These are phyloP conservation scores for Penicillium sp. DNA, from an alignment of 2,329 filamentous ascomycete genomes.

Conservation along the genomic window DNA sequence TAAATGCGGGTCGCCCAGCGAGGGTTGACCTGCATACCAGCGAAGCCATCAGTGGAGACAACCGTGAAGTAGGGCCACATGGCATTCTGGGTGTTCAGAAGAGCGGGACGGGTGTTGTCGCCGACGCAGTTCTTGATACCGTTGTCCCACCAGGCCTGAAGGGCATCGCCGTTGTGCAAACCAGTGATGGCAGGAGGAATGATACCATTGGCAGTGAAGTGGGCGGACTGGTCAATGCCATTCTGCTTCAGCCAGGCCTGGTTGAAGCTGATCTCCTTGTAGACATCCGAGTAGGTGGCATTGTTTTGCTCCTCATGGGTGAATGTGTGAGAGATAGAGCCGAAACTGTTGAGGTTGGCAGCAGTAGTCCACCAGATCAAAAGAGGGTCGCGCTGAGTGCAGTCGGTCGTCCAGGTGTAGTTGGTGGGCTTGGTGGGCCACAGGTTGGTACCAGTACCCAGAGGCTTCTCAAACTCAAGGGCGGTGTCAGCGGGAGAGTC, in stretches of 20 bases:
- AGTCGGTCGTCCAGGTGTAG: conserved; percentile 59
- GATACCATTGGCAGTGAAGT: conserved; percentile 61
- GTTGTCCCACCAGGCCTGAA: conserved; percentile 64
- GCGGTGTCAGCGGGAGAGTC: conserved; percentile 53
- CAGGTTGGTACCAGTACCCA: conserved; percentile 57
- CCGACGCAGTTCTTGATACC: conserved; percentile 67
- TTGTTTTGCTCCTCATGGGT: conserved; percentile 66
- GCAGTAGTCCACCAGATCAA: conserved; percentile 61
- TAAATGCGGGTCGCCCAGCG: conserved; percentile 68
- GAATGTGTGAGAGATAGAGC: conserved; percentile 68
- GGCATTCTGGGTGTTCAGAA: conserved; percentile 59
- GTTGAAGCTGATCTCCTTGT: conserved; percentile 66
- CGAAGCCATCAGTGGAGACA: conserved; percentile 59
- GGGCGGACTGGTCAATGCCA: conserved; percentile 54
- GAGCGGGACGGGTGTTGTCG: conserved; percentile 64
- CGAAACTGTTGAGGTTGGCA: conserved; percentile 60
- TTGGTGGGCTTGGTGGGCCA: conserved; percentile 55
- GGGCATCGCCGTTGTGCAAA: conserved; percentile 67
- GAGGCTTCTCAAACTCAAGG: conserved; percentile 57
- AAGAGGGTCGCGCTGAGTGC: conserved; percentile 58
- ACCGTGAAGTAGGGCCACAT: conserved; percentile 64
- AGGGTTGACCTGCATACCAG: conserved; percentile 62
- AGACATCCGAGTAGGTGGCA: conserved; percentile 63
- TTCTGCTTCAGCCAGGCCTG: conserved; percentile 63
- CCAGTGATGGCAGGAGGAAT: conserved; percentile 70